phyloP scores from a whole-genome alignment of 306 rosid genomes.

The Sicyos baderoa region DNA sequence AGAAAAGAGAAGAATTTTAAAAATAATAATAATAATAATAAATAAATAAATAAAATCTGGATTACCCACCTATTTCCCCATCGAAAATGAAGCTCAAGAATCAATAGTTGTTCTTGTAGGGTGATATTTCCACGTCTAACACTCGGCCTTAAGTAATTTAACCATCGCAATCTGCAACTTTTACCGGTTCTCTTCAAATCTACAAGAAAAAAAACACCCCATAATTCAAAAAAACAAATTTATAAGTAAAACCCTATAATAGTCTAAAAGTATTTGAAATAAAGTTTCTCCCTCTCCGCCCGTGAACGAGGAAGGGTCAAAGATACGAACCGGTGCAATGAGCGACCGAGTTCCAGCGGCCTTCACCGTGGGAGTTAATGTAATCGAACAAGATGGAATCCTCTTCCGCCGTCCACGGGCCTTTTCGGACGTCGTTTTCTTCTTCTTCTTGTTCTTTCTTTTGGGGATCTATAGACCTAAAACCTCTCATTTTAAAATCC shows the following conservation, averaged over 20 bases:
- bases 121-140: slow-evolving; percentile 37
- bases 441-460: neutral
- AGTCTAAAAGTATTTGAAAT: neutral
- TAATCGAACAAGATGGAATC: slow-evolving; percentile 28
- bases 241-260: no score
- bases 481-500: slow-evolving; percentile 2
- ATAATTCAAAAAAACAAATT: neutral
- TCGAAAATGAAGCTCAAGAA: slow-evolving; percentile 38
- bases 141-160: slow-evolving; percentile 38
- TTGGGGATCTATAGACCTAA: slow-evolving; percentile 4
- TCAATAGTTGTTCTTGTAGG: slow-evolving; percentile 41
- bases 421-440: slow-evolving; percentile 28
- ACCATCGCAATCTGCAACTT: slow-evolving; percentile 42
- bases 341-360: slow-evolving; percentile 42
- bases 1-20: no score
- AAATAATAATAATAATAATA: no score
- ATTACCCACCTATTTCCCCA: slow-evolving; percentile 43
- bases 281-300: neutral
- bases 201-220: neutral
- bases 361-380: slow-evolving; percentile 34
- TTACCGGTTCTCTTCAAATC: slow-evolving; percentile 40
- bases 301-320: neutral
- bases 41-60: no score
- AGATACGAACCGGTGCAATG: slow-evolving; percentile 25
- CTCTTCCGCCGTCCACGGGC: slow-evolving; percentile 42